Conservation (phyloP, 441 rosid species). For the Adansonia madagascariensis region DNA sequence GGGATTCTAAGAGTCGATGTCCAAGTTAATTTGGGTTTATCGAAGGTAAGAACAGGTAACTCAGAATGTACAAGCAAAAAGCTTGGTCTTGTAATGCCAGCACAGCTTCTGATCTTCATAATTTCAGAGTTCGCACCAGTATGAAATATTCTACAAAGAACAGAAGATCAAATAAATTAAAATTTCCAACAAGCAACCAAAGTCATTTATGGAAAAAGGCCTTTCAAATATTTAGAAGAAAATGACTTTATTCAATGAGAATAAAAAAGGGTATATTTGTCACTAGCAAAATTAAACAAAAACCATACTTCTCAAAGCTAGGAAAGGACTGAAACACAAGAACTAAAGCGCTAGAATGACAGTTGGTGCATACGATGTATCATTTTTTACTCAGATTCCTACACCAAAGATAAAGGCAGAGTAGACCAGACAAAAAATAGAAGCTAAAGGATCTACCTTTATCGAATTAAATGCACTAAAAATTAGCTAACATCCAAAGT, state of each 20-base stretch:
- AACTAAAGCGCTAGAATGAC: not conserved
- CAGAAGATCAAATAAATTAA: slow-evolving; percentile 4
- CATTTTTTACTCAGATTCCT: not conserved
- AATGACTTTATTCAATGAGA: not conserved
- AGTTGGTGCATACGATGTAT: not conserved
- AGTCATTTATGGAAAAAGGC: not conserved
- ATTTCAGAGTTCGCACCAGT: slow-evolving; percentile 9
- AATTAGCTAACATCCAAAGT: slow-evolving; percentile 11
- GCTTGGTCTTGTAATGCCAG: slow-evolving; percentile 58
- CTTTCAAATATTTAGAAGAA: not conserved
- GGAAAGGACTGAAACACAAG: too few species aligned
- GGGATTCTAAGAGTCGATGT: slow-evolving; percentile 35
- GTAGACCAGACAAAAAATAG: not conserved
- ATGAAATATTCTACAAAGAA: slow-evolving; percentile 34
- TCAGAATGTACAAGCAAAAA: slow-evolving; percentile 61
- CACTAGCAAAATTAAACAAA: not conserved
- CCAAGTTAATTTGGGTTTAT: slow-evolving; percentile 37
- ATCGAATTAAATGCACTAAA: not conserved
- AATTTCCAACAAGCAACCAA: slow-evolving; percentile 38
- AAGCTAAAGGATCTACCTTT: not conserved
- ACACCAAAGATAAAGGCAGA: not conserved
- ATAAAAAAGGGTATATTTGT: not conserved
- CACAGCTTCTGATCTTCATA: slow-evolving; percentile 65
- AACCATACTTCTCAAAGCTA: not conserved
- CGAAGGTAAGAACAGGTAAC: slow-evolving; percentile 47